Evolutionary conservation across 2,329 filamentous ascomycete species (phyloP).

Genomic region (Aspergillus glaucus): DNA sequence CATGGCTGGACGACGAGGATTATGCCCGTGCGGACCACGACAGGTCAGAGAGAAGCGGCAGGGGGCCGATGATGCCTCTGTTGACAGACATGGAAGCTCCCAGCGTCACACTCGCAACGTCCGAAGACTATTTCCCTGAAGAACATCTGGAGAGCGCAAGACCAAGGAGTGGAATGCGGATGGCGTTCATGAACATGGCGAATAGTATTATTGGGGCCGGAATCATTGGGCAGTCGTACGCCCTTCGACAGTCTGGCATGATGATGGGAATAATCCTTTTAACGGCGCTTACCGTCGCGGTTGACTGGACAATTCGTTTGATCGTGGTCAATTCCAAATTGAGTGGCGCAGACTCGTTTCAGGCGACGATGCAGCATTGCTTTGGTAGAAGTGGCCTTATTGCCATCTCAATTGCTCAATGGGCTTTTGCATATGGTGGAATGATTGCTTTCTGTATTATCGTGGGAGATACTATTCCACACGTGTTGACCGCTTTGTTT

Average conservation of each 20-base stretch:
- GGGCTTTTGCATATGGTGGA: slow-evolving; percentile 96
- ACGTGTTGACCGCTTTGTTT: slow-evolving; percentile 77
- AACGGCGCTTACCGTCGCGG: slow-evolving; percentile 68
- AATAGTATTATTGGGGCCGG: slow-evolving; percentile 87
- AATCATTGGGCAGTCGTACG: slow-evolving; percentile 83
- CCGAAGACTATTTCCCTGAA: slow-evolving; percentile 51
- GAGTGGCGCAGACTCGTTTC: slow-evolving; percentile 87
- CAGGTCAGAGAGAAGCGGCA: slow-evolving; percentile 32
- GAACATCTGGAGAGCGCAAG: slow-evolving; percentile 57
- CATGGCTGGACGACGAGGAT: slow-evolving; percentile 55
- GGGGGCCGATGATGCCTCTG: slow-evolving; percentile 57
- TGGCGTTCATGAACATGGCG: slow-evolving; percentile 99
- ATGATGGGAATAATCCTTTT: slow-evolving; percentile 72
- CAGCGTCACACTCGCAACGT: slow-evolving; percentile 63
- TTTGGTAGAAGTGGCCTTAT: slow-evolving; percentile 83
- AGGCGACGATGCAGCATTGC: slow-evolving; percentile 92
- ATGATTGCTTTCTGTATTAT: slow-evolving; percentile 99
- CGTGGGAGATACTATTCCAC: slow-evolving; percentile 91
- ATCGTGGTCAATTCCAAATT: slow-evolving; percentile 98
- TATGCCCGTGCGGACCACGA: slow-evolving; percentile 44
- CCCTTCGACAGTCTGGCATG: slow-evolving; percentile 87
- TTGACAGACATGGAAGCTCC: slow-evolving; percentile 80
- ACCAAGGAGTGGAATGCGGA: slow-evolving; percentile 76
- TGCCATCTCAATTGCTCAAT: slow-evolving; percentile 87
- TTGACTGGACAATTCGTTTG: slow-evolving; percentile 96